These are phyloP conservation scores for Ulmus americana DNA, from an alignment of 331 rosid genomes.

Conservation along the genomic window DNA sequence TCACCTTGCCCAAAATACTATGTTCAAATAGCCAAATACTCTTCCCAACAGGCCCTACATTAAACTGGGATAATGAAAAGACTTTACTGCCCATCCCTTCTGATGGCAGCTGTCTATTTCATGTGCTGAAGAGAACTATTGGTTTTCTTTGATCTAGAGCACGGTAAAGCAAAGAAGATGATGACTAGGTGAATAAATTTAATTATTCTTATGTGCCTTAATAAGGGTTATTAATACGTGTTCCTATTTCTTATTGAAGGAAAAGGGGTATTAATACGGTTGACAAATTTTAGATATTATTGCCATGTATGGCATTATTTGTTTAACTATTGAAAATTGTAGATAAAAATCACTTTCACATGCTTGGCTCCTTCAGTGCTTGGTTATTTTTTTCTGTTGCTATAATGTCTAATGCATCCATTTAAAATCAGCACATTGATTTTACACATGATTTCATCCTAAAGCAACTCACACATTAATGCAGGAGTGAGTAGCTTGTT, in stretches of 20 bases:
- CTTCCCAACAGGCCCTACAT: not conserved
- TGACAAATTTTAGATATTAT: too few species aligned
- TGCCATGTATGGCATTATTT: too few species aligned
- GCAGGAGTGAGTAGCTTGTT: conserved; percentile 13
- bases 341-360: not conserved
- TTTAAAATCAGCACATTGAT: not conserved
- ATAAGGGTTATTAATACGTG: too few species aligned
- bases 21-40: too few species aligned
- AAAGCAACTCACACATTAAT: not conserved
- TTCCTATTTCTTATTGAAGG: too few species aligned
- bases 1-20: too few species aligned
- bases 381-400: not conserved
- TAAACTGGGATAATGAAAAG: conserved; percentile 23
- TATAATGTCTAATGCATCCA: too few species aligned
- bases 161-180: not conserved
- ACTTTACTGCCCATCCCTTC: conserved; percentile 17
- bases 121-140: not conserved
- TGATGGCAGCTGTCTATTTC: conserved; percentile 21
- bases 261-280: too few species aligned
- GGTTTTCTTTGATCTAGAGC: not conserved
- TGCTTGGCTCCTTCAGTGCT: not conserved
- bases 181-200: not conserved
- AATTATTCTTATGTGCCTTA: not conserved
- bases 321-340: too few species aligned
- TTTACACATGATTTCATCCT: too few species aligned